A percentile compares a stretch with the other conserved stretches of the same genome.
These are phyloP conservation scores for Ceratobasidium sp. DNA, from an alignment of 1,284 basidiomycete genomes.

Conservation along the genomic window DNA sequence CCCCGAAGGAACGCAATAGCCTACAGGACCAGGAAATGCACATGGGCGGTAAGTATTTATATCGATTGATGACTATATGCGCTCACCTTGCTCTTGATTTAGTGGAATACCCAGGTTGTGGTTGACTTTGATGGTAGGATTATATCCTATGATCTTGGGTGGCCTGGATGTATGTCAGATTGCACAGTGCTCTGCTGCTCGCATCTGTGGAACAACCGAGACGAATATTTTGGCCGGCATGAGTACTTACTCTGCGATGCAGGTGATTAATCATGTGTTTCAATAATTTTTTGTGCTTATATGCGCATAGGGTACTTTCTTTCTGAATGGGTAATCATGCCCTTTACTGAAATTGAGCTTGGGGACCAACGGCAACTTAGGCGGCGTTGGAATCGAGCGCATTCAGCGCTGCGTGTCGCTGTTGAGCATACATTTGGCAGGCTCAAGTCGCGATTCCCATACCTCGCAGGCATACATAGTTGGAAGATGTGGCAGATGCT, in stretches of 20 bases:
- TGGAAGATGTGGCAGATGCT: no score
- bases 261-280: neutral
- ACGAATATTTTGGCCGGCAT: neutral
- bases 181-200: neutral
- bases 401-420: neutral
- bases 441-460: neutral
- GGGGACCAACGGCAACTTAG: no score
- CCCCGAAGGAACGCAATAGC: neutral
- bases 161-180: neutral
- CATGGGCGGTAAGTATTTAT: neutral
- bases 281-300: no score
- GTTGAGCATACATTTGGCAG: slow-evolving; percentile 3
- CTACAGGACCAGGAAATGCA: neutral
- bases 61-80: neutral
- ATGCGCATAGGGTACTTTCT: no score
- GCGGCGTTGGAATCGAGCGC: neutral
- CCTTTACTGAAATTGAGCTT: neutral
- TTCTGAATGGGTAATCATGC: no score
- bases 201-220: neutral
- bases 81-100: neutral
- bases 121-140: neutral
- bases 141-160: slow-evolving; percentile 3
- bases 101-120: neutral
- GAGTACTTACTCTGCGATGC: neutral
- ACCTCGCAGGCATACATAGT: no score